Percentiles rank a stretch among this genome's conserved stretches.
Conservation (phyloP, 495 filamentous ascomycete genomes). For the Copromyces sp. region DNA sequence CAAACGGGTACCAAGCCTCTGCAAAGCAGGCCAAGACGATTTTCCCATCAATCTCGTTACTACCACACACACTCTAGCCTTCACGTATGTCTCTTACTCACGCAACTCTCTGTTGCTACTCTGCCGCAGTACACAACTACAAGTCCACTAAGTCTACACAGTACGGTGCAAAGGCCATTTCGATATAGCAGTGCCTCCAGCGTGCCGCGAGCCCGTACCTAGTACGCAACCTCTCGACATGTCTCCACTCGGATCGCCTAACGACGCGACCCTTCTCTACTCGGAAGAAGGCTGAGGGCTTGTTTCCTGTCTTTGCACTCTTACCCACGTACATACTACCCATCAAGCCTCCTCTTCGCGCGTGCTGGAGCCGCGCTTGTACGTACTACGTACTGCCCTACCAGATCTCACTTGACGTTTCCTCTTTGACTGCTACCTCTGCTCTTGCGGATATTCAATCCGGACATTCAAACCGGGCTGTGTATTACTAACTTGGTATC, state of each 20-base stretch:
- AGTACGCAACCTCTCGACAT: background rate
- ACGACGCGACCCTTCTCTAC: background rate
- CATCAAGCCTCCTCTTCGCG: conserved; percentile 9
- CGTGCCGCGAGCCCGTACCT: conserved; percentile 17
- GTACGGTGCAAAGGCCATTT: conserved; percentile 17
- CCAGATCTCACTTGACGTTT: conserved; percentile 9
- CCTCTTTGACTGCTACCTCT: conserved; percentile 19
- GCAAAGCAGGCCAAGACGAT: conserved; percentile 16
- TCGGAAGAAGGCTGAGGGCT: conserved; percentile 10
- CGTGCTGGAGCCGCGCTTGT: conserved; percentile 26
- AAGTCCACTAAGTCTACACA: background rate
- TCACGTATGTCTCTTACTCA: conserved; percentile 3
- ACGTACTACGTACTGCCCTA: conserved; percentile 10
- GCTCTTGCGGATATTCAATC: conserved; percentile 11
- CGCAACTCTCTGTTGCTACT: conserved; percentile 5
- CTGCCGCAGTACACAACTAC: background rate
- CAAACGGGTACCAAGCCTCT: conserved; percentile 17
- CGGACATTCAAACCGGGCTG: conserved; percentile 23
- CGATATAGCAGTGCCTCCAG: conserved; percentile 39
- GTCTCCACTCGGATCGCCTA: conserved; percentile 5
- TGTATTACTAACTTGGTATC: conserved; percentile 29
- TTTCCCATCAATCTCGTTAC: conserved; percentile 17
- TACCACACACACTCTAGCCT: background rate
- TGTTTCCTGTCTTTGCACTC: conserved; percentile 4
- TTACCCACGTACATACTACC: conserved; percentile 6